Conservation (phyloP, 352 stramenopile genomes). For the Phytopythium aichiense region DNA sequence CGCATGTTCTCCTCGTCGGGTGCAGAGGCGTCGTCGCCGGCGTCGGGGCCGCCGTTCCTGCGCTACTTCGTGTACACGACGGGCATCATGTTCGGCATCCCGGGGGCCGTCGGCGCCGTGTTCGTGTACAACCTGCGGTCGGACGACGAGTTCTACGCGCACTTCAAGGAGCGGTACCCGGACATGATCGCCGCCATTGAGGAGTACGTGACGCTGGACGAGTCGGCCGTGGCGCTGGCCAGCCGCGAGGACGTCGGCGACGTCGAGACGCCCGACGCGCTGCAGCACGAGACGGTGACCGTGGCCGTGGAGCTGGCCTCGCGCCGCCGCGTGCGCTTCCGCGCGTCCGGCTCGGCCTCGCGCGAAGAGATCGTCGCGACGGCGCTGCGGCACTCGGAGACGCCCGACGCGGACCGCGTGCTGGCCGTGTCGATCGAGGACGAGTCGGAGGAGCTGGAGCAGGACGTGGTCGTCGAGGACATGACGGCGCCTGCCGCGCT, state of each 20-base stretch:
- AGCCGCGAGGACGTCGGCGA: constrained; percentile 68
- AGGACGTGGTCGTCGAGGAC: constrained; percentile 16
- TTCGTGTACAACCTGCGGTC: constrained; percentile 85
- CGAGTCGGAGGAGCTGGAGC: constrained; percentile 21
- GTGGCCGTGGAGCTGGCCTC: constrained; percentile 61
- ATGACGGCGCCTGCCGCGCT: constrained; percentile 13
- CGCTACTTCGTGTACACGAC: constrained; percentile 76
- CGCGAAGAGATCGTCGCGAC: constrained; percentile 63
- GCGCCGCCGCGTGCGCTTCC: constrained; percentile 41
- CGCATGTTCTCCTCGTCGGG: constrained; percentile 11
- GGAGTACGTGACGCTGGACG: constrained; percentile 57
- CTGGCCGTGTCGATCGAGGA: constrained; percentile 62
- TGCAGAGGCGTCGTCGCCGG: neutral
- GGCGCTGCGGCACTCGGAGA: constrained; percentile 39
- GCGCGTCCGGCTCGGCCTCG: constrained; percentile 48
- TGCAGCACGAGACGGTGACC: constrained; percentile 61
- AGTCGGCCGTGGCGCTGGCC: constrained; percentile 32
- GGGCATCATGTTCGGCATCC: constrained; percentile 76
- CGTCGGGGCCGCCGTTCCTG: constrained; percentile 46
- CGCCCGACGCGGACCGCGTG: constrained; percentile 39
- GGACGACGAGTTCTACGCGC: constrained; percentile 80
- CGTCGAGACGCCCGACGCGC: constrained; percentile 42
- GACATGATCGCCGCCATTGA: constrained; percentile 68
- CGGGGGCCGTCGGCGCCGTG: constrained; percentile 42
- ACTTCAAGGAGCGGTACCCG: constrained; percentile 82